Conservation (phyloP, 2,329 filamentous ascomycete genomes). For the Mariannaea elegans region DNA sequence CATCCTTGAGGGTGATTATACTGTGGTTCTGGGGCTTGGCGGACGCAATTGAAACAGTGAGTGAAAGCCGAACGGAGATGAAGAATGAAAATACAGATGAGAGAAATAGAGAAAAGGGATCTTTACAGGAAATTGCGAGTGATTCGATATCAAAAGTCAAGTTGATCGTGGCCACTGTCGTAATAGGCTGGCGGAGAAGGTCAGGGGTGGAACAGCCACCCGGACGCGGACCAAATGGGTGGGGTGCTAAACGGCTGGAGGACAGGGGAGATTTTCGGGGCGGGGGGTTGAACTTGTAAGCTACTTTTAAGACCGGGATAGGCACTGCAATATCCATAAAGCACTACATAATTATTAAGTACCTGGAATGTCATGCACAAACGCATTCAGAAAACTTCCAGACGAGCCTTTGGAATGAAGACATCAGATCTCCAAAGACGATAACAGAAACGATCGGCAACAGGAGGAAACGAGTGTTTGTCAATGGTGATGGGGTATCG, state of each 20-base stretch:
- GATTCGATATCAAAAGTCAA: constrained; percentile 14
- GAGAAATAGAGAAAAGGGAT: background rate
- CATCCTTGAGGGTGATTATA: constrained; percentile 34
- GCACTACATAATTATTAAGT: too few species aligned
- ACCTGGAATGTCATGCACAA: too few species aligned
- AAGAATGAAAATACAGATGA: background rate
- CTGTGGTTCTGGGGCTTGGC: constrained; percentile 1
- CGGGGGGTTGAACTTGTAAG: too few species aligned
- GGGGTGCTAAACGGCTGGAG: constrained; percentile 17
- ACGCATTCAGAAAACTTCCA: too few species aligned
- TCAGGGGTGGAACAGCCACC: constrained; percentile 9
- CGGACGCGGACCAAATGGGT: background rate
- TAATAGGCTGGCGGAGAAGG: constrained; percentile 14
- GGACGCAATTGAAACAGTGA: constrained; percentile 12
- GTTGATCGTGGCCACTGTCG: constrained; percentile 20
- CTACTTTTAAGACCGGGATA: too few species aligned
- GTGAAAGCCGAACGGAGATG: background rate
- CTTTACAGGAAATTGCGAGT: constrained; percentile 2
- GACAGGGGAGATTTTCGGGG: background rate
- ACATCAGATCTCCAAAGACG: too few species aligned
- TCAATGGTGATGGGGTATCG: background rate
- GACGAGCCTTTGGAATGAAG: background rate
- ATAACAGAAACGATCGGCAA: too few species aligned
- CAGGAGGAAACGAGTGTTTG: too few species aligned
- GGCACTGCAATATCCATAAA: too few species aligned